These are phyloP conservation scores for Nicotiana attenuata DNA, from an alignment of 257 asterid genomes.

Conservation along the genomic window DNA sequence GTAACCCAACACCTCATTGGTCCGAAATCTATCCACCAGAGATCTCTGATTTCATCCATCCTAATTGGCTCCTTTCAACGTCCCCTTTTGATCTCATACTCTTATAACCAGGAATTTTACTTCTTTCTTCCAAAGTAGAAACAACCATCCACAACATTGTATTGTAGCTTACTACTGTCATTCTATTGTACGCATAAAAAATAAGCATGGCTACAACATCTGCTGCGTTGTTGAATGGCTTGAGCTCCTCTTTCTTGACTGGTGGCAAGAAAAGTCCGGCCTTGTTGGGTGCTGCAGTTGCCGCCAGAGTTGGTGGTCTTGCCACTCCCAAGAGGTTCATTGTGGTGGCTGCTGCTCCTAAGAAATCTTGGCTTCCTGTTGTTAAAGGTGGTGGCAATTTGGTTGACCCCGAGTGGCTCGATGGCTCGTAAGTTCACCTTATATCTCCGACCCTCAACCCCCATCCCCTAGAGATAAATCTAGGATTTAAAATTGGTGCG, in stretches of 20 bases:
- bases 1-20: conserved; percentile 43
- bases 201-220: conserved; percentile 78
- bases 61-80: conserved; percentile 44
- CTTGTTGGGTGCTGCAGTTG: conserved; percentile 35
- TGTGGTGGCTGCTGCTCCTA: conserved; percentile 62
- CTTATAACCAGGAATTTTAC: conserved; percentile 5
- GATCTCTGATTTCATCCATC: conserved; percentile 28
- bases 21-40: conserved; percentile 43
- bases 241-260: conserved; percentile 67
- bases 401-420: conserved; percentile 93
- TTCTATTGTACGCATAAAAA: not conserved
- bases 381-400: conserved; percentile 66
- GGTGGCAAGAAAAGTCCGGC: conserved; percentile 71
- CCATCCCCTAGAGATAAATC: not conserved
- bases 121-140: conserved; percentile 12
- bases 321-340: conserved; percentile 45
- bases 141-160: not conserved
- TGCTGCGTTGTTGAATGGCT: conserved; percentile 74
- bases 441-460: not conserved
- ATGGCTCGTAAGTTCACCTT: conserved; percentile 81
- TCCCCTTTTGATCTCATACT: conserved; percentile 27
- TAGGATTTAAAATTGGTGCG: not conserved
- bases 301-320: conserved; percentile 34
- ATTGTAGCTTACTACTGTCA: not conserved
- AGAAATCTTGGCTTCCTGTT: conserved; percentile 93